These are phyloP conservation scores for Hypoxylon sp. DNA, from an alignment of 2,329 filamentous ascomycete genomes.

Conservation along the genomic window DNA sequence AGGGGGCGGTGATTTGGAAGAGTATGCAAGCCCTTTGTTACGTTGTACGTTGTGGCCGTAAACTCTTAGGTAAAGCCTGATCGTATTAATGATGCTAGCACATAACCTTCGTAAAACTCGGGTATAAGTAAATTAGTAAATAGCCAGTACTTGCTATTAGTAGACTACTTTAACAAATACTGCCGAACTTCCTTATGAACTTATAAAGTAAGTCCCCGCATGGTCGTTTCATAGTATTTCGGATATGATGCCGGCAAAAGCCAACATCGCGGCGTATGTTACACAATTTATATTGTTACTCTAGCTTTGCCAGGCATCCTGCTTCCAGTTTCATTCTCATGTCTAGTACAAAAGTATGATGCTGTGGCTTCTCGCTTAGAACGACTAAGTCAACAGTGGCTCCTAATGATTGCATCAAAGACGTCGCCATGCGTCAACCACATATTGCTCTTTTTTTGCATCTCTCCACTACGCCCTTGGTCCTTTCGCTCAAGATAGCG, in stretches of 20 bases:
- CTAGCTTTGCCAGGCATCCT: neutral
- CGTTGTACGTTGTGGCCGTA: too few species aligned
- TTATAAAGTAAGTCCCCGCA: neutral
- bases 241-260: neutral
- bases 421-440: conserved; percentile 7
- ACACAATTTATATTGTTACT: neutral
- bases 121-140: too few species aligned
- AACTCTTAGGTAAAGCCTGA: too few species aligned
- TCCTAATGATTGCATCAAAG: neutral
- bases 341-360: neutral
- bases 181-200: neutral
- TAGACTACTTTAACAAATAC: too few species aligned
- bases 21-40: too few species aligned
- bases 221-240: neutral
- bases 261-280: neutral
- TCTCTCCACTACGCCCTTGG: neutral
- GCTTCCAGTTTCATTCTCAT: neutral
- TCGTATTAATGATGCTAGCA: too few species aligned
- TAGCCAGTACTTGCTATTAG: too few species aligned
- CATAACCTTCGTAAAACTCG: too few species aligned
- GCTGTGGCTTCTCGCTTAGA: neutral
- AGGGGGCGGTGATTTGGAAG: too few species aligned
- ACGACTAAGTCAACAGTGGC: neutral
- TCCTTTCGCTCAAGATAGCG: conserved; percentile 41
- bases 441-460: neutral